Conservation (phyloP, 352 stramenopile genomes). For the Globisporangium barbulae region DNA sequence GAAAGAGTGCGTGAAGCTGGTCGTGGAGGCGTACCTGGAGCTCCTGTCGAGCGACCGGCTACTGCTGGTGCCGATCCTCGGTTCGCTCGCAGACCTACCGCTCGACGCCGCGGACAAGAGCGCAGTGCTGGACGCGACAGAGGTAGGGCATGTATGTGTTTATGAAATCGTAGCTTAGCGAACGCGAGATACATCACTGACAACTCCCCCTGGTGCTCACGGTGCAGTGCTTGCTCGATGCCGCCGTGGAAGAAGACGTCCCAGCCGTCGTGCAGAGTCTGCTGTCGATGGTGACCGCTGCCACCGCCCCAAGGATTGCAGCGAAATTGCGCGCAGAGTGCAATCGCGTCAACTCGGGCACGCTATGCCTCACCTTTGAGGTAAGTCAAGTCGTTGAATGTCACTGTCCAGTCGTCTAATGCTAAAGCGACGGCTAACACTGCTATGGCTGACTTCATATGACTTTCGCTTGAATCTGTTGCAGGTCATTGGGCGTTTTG, state of each 20-base stretch:
- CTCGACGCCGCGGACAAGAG: slow-evolving; percentile 63
- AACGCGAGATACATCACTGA: background rate
- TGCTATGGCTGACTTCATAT: background rate
- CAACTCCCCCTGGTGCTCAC: background rate
- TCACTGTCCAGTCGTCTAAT: background rate
- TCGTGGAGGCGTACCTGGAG: slow-evolving; percentile 71
- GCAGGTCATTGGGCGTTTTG: slow-evolving; percentile 57
- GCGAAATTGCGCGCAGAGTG: slow-evolving; percentile 56
- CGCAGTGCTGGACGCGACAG: slow-evolving; percentile 49
- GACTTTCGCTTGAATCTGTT: background rate
- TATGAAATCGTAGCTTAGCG: background rate
- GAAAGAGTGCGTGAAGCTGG: slow-evolving; percentile 70
- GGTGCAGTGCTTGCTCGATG: slow-evolving; percentile 59
- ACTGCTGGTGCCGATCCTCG: slow-evolving; percentile 77
- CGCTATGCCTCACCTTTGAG: slow-evolving; percentile 56
- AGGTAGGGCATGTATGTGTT: slow-evolving; percentile 29
- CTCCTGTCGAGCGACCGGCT: slow-evolving; percentile 68
- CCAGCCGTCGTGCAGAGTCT: slow-evolving; percentile 75
- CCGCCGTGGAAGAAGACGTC: slow-evolving; percentile 74
- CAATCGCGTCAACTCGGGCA: slow-evolving; percentile 49
- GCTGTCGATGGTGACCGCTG: slow-evolving; percentile 63
- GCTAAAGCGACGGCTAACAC: background rate
- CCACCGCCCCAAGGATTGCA: slow-evolving; percentile 41
- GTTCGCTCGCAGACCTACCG: slow-evolving; percentile 73
- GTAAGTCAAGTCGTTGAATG: slow-evolving; percentile 6